Base-by-base conservation (phyloP, 768 basidiomycete species). In the Russula griseocarnosa region DNA sequence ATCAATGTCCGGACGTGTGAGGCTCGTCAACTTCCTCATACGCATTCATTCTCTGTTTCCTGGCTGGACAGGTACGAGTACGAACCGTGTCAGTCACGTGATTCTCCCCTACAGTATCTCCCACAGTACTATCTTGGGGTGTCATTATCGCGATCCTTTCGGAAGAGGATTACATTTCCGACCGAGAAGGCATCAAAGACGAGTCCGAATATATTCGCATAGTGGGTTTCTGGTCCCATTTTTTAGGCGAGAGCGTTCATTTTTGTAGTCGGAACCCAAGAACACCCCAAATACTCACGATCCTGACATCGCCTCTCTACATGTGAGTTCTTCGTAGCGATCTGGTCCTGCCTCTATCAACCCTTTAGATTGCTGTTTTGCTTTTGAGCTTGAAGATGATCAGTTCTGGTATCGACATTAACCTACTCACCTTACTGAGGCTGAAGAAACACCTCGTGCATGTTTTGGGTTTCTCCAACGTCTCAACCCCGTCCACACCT, bases 31-130 rank as follows among this genome's bases (percentile, higher is more conserved):
- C 10, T 91, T 90, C 73, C 75, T 90, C 20, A 79, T 83, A 34
- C 87, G 86, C 68, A 78, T 92, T 32, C 83, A 78, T n/a, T 78
- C 86, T 0, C 81, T 87, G 73, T 86, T 90, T 72, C 81, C 86
- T 20, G 72, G 67, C 16, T 91, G 89, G 89, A 77, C 78, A 80
- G 78, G 88, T 88, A 67, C 57, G 73, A 59, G 88, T 88, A 67
- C 57, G 73, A 59, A 6, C 24, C 28, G n/a, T 18, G n/a, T 38
- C 16, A 18, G 24, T 32, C n/a, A 30, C 42, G 6, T 46, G 14
- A 9, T 18, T 10, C 28, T 55, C 5, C 34, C n/a, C 34, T 6
- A 54, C 51, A 18, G 42, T 50, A 30, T 10, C 24, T 10, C 34
- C 22, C 22, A 2, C 61, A 90, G 88, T 88, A 40, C 71, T 90